Evolutionary conservation across 768 basidiomycete species (phyloP).

Genomic region (Boletus rubroflammeus): DNA sequence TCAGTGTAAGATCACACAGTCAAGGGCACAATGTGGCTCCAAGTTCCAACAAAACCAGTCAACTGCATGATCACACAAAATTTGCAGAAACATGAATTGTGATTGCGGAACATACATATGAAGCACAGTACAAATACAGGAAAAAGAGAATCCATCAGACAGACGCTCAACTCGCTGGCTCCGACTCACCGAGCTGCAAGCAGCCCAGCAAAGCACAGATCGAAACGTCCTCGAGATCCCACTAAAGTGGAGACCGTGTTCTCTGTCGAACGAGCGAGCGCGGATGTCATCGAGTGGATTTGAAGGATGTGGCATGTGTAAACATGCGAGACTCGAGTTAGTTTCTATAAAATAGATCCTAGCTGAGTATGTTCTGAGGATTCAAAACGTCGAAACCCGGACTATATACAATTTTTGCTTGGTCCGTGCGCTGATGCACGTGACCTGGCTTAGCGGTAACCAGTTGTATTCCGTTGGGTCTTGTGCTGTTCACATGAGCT

Average conservation of each 20-base stretch:
- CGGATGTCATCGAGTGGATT: constrained; percentile 67
- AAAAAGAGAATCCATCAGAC: constrained; percentile 52
- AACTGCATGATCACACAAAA: background rate
- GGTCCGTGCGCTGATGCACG: constrained; percentile 36
- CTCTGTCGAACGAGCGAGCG: constrained; percentile 66
- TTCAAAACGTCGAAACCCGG: constrained; percentile 8
- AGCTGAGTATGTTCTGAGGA: constrained; percentile 74
- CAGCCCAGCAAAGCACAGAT: constrained; percentile 28
- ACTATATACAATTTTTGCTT: constrained; percentile 34
- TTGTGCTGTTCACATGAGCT: background rate
- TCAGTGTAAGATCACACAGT: background rate
- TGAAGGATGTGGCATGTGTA: constrained; percentile 71
- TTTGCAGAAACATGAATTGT: background rate
- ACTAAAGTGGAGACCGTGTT: constrained; percentile 43
- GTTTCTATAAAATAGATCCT: constrained; percentile 80
- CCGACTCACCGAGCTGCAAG: constrained; percentile 22
- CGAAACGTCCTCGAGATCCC: constrained; percentile 67
- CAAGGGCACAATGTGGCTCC: too few relatives aligned
- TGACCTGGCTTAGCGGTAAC: constrained; percentile 12
- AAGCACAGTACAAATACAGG: background rate
- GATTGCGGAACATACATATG: background rate
- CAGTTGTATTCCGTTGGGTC: too few relatives aligned
- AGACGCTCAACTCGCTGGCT: constrained; percentile 57
- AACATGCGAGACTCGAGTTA: constrained; percentile 79
- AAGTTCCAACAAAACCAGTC: too few relatives aligned